Conservation (phyloP, 352 stramenopile species). For the Phytophthora pisi region DNA sequence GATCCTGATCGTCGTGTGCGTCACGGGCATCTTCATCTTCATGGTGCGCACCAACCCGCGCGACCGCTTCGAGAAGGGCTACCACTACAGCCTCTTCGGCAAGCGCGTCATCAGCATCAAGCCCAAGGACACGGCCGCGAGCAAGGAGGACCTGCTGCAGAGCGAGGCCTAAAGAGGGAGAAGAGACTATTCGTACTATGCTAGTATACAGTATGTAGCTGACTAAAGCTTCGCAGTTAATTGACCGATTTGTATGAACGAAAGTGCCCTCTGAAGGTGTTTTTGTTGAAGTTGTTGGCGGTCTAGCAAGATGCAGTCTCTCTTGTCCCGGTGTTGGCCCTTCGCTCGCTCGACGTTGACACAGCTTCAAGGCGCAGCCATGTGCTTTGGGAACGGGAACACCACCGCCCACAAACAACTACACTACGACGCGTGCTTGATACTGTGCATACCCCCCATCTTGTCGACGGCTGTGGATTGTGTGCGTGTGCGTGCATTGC, state of each 20-base stretch:
- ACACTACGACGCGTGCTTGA: background rate
- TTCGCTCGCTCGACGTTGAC: slow-evolving; percentile 7
- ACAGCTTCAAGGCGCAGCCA: slow-evolving; percentile 11
- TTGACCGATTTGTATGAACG: background rate
- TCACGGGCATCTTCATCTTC: slow-evolving; percentile 68
- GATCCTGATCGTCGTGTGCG: slow-evolving; percentile 68
- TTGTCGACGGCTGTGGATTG: slow-evolving; percentile 1
- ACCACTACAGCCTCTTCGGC: slow-evolving; percentile 73
- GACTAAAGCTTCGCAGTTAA: background rate
- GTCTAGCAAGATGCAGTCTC: background rate
- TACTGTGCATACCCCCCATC: background rate
- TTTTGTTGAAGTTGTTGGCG: slow-evolving; percentile 8
- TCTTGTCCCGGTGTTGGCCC: slow-evolving; percentile 9
- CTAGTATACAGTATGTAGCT: background rate
- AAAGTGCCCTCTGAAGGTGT: background rate
- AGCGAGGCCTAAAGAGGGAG: slow-evolving; percentile 14
- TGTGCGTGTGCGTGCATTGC: background rate
- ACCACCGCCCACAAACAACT: background rate
- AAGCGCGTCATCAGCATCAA: slow-evolving; percentile 70
- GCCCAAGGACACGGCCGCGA: slow-evolving; percentile 39
- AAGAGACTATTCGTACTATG: slow-evolving; percentile 9
- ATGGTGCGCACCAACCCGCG: slow-evolving; percentile 71
- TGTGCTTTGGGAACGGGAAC: background rate
- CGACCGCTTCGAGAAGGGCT: slow-evolving; percentile 73
- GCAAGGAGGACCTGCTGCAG: slow-evolving; percentile 34